Conservation (phyloP, 148 eudicot genomes). For the Cornus florida region DNA sequence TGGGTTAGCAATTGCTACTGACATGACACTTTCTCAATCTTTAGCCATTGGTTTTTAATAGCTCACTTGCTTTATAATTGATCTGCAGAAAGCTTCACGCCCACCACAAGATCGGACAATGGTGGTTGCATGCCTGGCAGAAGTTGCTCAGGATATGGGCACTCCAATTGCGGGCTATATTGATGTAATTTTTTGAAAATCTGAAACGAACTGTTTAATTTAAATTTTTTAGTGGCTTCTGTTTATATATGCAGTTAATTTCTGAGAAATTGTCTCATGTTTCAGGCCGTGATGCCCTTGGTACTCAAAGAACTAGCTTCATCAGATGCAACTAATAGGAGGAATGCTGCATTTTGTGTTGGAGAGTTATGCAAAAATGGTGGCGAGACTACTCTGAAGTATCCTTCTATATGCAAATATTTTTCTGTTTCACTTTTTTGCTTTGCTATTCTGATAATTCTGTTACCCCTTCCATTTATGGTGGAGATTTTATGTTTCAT, state of each 20-base stretch:
- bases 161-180: constrained; percentile 81
- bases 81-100: constrained; percentile 76
- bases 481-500: background rate
- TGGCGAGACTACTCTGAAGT: constrained; percentile 78
- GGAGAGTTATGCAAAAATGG: constrained; percentile 97
- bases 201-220: background rate
- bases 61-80: constrained; percentile 17
- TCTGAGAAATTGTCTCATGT: constrained; percentile 20
- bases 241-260: background rate
- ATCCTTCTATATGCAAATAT: constrained; percentile 26
- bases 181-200: constrained; percentile 54
- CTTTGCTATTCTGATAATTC: background rate
- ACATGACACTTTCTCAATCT: background rate
- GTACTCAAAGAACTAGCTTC: constrained; percentile 84
- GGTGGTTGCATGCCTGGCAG: constrained; percentile 98
- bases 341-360: constrained; percentile 97
- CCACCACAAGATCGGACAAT: constrained; percentile 95
- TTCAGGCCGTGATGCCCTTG: constrained; percentile 84
- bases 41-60: background rate
- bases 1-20: constrained; percentile 29
- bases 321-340: constrained; percentile 77
- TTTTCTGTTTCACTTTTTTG: background rate
- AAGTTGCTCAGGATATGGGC: constrained; percentile 99
- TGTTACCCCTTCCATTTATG: background rate
- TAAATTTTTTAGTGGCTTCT: background rate